Conservation (phyloP, 129 eudicot species). For the Pittosporum tobira region DNA sequence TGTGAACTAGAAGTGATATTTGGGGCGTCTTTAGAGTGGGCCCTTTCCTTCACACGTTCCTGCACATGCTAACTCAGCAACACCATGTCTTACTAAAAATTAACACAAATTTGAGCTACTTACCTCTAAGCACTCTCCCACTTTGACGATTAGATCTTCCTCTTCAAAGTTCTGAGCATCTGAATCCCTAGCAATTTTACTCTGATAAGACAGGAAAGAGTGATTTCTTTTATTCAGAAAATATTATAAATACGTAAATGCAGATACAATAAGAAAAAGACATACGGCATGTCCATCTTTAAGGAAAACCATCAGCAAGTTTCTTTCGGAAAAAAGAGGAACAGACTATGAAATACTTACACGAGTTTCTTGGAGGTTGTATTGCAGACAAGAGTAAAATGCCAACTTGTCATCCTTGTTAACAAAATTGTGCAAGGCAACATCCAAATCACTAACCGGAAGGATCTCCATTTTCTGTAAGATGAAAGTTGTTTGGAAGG, state of each 20-base stretch:
- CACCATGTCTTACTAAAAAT: background rate
- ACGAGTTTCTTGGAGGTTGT: conserved; percentile 94
- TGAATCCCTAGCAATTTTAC: conserved; percentile 64
- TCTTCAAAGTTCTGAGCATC: conserved; percentile 49
- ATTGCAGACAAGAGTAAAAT: conserved; percentile 67
- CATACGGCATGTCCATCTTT: background rate
- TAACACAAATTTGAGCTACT: conserved; percentile 22
- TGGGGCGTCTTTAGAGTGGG: conserved; percentile 38
- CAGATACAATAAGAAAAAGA: background rate
- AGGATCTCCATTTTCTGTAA: conserved; percentile 98
- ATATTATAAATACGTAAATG: background rate
- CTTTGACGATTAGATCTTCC: conserved; percentile 80
- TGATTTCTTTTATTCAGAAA: conserved; percentile 6
- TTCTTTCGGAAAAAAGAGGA: background rate
- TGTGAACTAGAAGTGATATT: conserved; percentile 46
- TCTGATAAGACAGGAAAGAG: conserved; percentile 31
- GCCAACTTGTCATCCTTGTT: conserved; percentile 93
- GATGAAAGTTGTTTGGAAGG: background rate
- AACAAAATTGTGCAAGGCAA: conserved; percentile 83
- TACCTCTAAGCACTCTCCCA: conserved; percentile 87
- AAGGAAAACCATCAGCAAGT: background rate
- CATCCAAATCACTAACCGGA: conserved; percentile 92
- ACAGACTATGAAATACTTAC: conserved; percentile 34
- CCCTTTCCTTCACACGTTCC: conserved; percentile 80
- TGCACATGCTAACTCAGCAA: conserved; percentile 23